Evolutionary conservation across 2,329 filamentous ascomycete genomes (phyloP), one percentile per base, ranked within the genome.

Genomic region (Pseudovirgaria hyperparasitica): DNA sequence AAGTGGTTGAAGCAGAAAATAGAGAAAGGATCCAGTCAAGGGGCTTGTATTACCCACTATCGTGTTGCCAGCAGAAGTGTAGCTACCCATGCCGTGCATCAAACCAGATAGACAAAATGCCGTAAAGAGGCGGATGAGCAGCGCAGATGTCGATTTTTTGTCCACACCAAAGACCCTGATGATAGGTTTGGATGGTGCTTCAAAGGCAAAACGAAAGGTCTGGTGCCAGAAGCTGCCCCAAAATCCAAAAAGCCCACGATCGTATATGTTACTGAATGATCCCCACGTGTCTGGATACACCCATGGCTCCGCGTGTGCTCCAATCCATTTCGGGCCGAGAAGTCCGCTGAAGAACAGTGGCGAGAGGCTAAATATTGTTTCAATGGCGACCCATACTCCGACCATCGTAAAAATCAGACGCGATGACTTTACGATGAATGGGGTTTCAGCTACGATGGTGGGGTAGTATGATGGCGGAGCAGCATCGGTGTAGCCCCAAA

Each of bases 161-260:
- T 56, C 35, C 30, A 57, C 33, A 0, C 43, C 35, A 3, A 54
- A 15, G 0, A 28, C 4, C 9, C 42, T 33, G 14, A 56, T 38
- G 1, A 77, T 40, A 41, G 59, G 69, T 2, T 50, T 52, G 0
- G 65, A 57, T 0, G 77, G 76, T 4, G 72, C 66, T 20, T 69
- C 55, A 44, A 87, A 85, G 3, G 70, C 72, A 29, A 73, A 67
- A 1, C 85, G 77, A 56, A 93, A 92, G 3, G 77, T 76, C 54
- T 94, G 86, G 51, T 96, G 87, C 87, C 87, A 94, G 66, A 74
- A 87, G 13, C 62, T 64, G 23, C 80, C 76, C 87, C 87, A 96
- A 55, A 77, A 79, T 1, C 85, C 86, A 1, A 70, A 65, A 2
- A 94, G 60, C 0, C 87, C 86, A 32, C 71, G 62, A 34, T 84